These are phyloP conservation scores for Neurospora sp. DNA, from an alignment of 2,329 filamentous ascomycete genomes.

Conservation along the genomic window DNA sequence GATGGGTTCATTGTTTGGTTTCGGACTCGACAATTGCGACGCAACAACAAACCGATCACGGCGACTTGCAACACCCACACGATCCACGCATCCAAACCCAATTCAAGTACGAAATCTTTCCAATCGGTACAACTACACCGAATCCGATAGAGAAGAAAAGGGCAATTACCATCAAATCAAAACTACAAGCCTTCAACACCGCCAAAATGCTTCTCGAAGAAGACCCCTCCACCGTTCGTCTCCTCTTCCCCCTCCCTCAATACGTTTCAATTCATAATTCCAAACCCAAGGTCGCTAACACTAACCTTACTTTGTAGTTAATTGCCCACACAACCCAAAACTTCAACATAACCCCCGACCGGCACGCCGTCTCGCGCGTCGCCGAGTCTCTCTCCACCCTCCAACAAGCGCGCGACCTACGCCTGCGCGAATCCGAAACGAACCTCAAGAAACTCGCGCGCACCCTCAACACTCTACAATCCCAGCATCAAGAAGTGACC, in stretches of 20 bases:
- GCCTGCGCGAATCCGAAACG: slow-evolving; percentile 59
- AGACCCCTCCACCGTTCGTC: slow-evolving; percentile 66
- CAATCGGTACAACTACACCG: too few species aligned
- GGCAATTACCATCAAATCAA: too few species aligned
- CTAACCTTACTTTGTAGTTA: too few species aligned
- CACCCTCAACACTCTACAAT: slow-evolving; percentile 61
- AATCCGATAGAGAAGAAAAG: too few species aligned
- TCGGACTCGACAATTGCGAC: slow-evolving; percentile 4
- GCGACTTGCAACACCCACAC: background rate
- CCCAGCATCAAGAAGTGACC: slow-evolving; percentile 69
- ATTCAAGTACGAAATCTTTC: too few species aligned
- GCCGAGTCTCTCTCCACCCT: slow-evolving; percentile 74
- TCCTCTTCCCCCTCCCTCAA: background rate
- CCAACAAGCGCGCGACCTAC: slow-evolving; percentile 72
- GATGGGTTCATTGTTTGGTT: slow-evolving; percentile 12
- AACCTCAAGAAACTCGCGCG: slow-evolving; percentile 53
- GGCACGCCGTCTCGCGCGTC: slow-evolving; percentile 71
- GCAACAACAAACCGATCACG: slow-evolving; percentile 4
- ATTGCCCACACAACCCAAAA: slow-evolving; percentile 74
- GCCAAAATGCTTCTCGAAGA: slow-evolving; percentile 85
- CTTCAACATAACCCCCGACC: slow-evolving; percentile 91
- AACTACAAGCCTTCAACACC: background rate
- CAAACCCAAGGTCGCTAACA: too few species aligned
- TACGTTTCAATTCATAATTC: too few species aligned
- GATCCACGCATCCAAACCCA: too few species aligned